Evolutionary conservation across 345 rosid species (phyloP).

Genomic region (Diplotaxis tenuifolia): DNA sequence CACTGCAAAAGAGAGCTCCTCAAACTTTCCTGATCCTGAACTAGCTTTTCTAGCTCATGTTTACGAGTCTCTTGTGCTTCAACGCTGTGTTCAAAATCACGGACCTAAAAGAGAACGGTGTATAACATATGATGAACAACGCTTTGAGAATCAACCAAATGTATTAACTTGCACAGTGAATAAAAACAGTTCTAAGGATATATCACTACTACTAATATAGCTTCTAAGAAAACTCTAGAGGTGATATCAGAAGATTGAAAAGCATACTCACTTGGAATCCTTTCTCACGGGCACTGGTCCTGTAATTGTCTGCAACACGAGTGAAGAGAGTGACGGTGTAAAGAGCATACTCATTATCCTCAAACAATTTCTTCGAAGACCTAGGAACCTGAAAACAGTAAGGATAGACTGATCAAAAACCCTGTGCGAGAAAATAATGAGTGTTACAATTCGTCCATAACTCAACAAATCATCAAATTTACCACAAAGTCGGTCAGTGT

Average conservation of each 20-base stretch:
- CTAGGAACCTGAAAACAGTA: conserved; percentile 77
- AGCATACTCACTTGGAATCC: conserved; percentile 81
- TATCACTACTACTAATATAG: background rate
- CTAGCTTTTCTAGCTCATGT: conserved; percentile 73
- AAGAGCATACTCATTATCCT: conserved; percentile 98
- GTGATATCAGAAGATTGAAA: conserved; percentile 8
- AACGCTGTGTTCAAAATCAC: conserved; percentile 84
- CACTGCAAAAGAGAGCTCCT: conserved; percentile 95
- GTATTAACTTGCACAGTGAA: conserved; percentile 3
- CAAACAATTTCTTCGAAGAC: conserved; percentile 85
- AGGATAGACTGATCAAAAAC: background rate
- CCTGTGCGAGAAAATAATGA: background rate
- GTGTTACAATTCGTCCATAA: conserved; percentile 2
- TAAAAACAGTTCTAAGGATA: background rate
- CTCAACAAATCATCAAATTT: conserved; percentile 25
- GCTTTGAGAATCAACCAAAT: conserved; percentile 18
- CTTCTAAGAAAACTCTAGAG: background rate
- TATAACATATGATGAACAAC: background rate
- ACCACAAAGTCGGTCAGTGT: conserved; percentile 92
- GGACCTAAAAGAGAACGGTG: conserved; percentile 50
- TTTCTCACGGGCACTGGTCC: conserved; percentile 72
- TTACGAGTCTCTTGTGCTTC: conserved; percentile 87
- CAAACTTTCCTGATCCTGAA: conserved; percentile 72
- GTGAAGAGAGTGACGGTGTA: conserved; percentile 79
- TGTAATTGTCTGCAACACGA: conserved; percentile 92